Evolutionary conservation across 2,329 filamentous ascomycete genomes (phyloP).

Genomic region (Alternaria incomplexa): DNA sequence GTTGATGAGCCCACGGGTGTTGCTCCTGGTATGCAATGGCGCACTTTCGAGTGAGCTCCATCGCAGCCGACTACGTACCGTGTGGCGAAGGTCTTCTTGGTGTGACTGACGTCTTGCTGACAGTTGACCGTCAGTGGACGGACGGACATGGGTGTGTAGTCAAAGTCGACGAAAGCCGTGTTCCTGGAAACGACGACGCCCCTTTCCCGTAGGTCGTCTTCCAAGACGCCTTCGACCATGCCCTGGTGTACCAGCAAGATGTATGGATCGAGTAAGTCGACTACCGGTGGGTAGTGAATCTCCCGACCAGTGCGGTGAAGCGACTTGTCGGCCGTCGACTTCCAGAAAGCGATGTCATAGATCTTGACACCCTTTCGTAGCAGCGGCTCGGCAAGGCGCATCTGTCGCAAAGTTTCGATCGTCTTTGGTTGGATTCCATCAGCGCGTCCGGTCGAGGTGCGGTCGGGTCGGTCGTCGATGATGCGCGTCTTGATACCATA

Average conservation of each 20-base stretch:
- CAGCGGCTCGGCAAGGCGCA: slow-evolving; percentile 72
- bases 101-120: slow-evolving; percentile 46
- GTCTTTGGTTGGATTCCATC: slow-evolving; percentile 80
- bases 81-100: slow-evolving; percentile 56
- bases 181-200: slow-evolving; percentile 69
- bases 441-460: slow-evolving; percentile 71
- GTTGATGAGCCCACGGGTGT: slow-evolving; percentile 56
- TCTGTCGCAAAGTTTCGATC: slow-evolving; percentile 76
- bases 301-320: slow-evolving; percentile 69
- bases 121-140: slow-evolving; percentile 53
- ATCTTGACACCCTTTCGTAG: slow-evolving; percentile 71
- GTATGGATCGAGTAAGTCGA: slow-evolving; percentile 61
- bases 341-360: slow-evolving; percentile 77
- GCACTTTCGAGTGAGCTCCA: slow-evolving; percentile 73
- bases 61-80: slow-evolving; percentile 75
- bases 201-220: slow-evolving; percentile 70
- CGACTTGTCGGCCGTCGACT: slow-evolving; percentile 44
- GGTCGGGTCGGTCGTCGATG: slow-evolving; percentile 71
- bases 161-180: slow-evolving; percentile 64
- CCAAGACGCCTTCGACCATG: slow-evolving; percentile 74
- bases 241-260: slow-evolving; percentile 70
- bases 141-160: slow-evolving; percentile 46
- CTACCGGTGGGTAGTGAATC: slow-evolving; percentile 66
- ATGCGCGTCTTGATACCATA: slow-evolving; percentile 71
- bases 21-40: slow-evolving; percentile 63